Percentiles rank a stretch among this genome's conserved stretches.
Conservation (phyloP, 2,329 filamentous ascomycete species). For the Trichophyton equinum region DNA sequence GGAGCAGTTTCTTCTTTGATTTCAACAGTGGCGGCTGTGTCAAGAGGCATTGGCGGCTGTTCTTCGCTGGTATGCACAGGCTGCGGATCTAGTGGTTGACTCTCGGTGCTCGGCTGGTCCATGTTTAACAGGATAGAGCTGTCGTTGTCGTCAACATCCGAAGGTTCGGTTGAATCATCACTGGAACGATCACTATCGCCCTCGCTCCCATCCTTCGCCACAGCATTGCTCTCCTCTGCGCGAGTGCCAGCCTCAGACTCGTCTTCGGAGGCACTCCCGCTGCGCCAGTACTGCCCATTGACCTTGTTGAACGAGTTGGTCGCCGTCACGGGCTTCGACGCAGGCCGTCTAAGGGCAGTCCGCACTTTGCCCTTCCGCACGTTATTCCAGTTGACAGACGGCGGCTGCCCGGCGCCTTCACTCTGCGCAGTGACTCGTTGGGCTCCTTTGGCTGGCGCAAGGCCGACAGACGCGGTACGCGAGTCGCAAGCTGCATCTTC, state of each 20-base stretch:
- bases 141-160: constrained; percentile 22
- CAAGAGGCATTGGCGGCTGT: neutral
- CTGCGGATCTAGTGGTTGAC: neutral
- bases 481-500: constrained; percentile 30
- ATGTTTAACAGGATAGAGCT: constrained; percentile 34
- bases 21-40: neutral
- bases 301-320: constrained; percentile 20
- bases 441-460: constrained; percentile 23
- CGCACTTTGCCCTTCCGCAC: constrained; percentile 31
- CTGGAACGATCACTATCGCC: neutral
- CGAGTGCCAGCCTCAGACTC: neutral
- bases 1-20: neutral
- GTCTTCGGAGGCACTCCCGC: constrained; percentile 19
- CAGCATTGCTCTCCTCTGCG: neutral
- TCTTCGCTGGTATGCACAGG: neutral
- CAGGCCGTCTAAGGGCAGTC: constrained; percentile 28
- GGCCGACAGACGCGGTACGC: constrained; percentile 34
- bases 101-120: neutral
- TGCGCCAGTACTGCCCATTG: constrained; percentile 28
- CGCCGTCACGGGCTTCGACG: neutral
- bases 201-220: neutral
- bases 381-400: constrained; percentile 34
- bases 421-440: constrained; percentile 21
- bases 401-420: constrained; percentile 25
- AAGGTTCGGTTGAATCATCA: constrained; percentile 5